Evolutionary conservation across 257 asterid species (phyloP).

Genomic region (Penstemon davidsonii): DNA sequence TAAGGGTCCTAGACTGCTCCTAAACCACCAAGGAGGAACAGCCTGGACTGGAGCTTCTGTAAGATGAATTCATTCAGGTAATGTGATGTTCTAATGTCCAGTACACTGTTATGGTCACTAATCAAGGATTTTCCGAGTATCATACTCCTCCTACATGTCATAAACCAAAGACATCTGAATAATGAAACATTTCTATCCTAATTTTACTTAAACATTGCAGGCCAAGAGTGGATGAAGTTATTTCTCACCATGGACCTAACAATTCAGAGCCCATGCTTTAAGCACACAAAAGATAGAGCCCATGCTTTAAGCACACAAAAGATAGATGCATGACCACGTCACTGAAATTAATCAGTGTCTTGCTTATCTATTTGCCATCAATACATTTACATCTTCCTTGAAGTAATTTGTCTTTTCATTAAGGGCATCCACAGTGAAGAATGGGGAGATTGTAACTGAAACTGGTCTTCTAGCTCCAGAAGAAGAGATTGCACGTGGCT

Average conservation of each 20-base stretch:
- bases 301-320: conserved; percentile 12
- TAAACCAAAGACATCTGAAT: conserved; percentile 5
- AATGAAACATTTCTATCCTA: conserved; percentile 1
- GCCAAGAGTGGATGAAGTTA: background rate
- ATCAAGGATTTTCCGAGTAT: background rate
- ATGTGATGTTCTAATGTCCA: background rate
- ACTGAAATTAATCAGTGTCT: background rate
- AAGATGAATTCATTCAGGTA: background rate
- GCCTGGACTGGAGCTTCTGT: background rate
- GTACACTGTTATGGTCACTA: background rate
- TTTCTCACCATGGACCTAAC: conserved; percentile 1
- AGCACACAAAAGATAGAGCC: no score
- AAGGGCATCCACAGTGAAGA: background rate
- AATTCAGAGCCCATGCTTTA: background rate
- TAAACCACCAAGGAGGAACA: no score
- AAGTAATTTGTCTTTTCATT: conserved; percentile 4
- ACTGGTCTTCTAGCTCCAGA: background rate
- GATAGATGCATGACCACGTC: background rate
- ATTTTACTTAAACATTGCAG: background rate
- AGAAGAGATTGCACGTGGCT: background rate
- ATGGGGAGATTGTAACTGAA: background rate
- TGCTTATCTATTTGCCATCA: conserved; percentile 1
- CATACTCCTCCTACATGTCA: conserved; percentile 4
- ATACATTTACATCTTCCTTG: background rate
- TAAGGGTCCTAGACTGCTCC: no score